Percentiles rank a stretch among this genome's conserved stretches.
phyloP scores from a whole-genome alignment of 2,329 filamentous ascomycete species.

The Aureobasidium sp. region DNA sequence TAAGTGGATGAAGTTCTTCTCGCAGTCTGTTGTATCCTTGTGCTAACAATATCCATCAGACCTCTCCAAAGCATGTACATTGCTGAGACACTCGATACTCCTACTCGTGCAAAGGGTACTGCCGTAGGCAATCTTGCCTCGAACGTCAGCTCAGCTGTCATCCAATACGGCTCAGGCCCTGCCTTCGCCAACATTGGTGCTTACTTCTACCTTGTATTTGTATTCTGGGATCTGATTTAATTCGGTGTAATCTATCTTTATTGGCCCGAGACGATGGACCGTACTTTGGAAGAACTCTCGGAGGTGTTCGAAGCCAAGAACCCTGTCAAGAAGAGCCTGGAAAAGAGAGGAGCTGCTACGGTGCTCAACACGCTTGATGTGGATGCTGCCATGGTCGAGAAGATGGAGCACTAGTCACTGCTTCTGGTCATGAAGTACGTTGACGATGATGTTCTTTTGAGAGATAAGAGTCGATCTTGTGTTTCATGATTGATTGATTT shows the following conservation, averaged over 20 bases:
- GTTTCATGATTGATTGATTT: background rate
- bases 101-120: conserved; percentile 30
- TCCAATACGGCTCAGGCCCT: conserved; percentile 17
- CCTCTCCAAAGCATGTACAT: conserved; percentile 29
- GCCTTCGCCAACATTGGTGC: conserved; percentile 20
- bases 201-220: conserved; percentile 22
- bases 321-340: conserved; percentile 28
- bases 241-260: conserved; percentile 25
- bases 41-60: background rate
- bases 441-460: background rate
- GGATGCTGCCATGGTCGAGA: conserved; percentile 2
- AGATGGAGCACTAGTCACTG: background rate
- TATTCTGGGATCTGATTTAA: conserved; percentile 27
- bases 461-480: background rate
- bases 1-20: background rate
- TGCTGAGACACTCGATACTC: background rate
- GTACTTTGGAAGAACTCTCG: conserved; percentile 38
- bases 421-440: too few species aligned
- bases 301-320: conserved; percentile 33
- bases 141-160: conserved; percentile 29
- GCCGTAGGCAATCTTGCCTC: conserved; percentile 33
- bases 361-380: conserved; percentile 8
- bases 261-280: conserved; percentile 34
- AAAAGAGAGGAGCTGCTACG: conserved; percentile 5
- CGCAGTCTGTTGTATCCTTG: too few species aligned